Base-by-base conservation (phyloP, 306 rosid genomes). In the Trichosanthes cucumerina region DNA sequence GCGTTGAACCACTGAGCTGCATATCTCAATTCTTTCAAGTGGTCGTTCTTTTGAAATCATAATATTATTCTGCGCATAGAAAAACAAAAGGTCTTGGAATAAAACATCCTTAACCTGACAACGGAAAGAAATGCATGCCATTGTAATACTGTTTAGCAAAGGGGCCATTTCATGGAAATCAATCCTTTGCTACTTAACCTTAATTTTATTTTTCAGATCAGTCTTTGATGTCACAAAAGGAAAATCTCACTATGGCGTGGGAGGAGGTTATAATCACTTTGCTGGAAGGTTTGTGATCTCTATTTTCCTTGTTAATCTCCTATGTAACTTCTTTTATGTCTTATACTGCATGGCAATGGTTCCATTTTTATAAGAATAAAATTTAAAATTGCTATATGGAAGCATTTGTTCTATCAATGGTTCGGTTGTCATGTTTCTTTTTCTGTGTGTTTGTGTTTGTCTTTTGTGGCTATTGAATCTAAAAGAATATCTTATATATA, bases 201-300 rank as follows among this genome's bases (percentile, higher is more conserved):
- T 73, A 36, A 56, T 76, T 63, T 81, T 24, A 59, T n/a, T 39
- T 60, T 78, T 66, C 88, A 94, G 98, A 76, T 94, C 96, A 21
- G 94, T 94, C 60, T 94, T 88, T 78, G 97, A 94, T 85, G 98
- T 94, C 64, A 89, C 95, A 0, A 92, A 94, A 83, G 97, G 98
- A 47, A 94, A 90, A 85, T 85, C 97, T 85, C 97, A 94, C 81
- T 94, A 94, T 75, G 98, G 98, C 64, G 68, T 79, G 71, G 95
- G 95, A 82, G 98, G 98, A 66, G 96, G 96, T 8, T 94, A 94
- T 83, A 86, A 83, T 89, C 98, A 94, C 85, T 94, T 94, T 88
- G 65, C 98, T 78, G 98, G 98, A 92, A 94, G 96, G 98, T 85
- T 80, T 77, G 80, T 28, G 69, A 75, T 57, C 53, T 58, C 53